Evolutionary conservation across 2,329 filamentous ascomycete species (phyloP).

Genomic region (Allantophomopsis lycopodina): DNA sequence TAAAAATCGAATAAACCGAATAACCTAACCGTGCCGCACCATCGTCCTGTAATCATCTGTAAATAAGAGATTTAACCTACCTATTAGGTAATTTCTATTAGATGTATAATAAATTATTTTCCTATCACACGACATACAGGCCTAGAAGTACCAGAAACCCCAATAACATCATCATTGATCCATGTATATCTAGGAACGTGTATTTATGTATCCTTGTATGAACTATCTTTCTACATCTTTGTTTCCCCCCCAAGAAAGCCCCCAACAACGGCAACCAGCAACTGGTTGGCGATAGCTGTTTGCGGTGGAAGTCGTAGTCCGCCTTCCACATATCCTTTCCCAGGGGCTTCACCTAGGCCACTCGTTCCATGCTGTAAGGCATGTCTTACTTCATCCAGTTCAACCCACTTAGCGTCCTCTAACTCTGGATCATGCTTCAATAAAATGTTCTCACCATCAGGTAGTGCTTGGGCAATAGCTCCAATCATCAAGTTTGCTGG

Average conservation of each 20-base stretch:
- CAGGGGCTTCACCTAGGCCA: conserved; percentile 49
- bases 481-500: conserved; percentile 77
- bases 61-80: too few relatives aligned
- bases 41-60: too few relatives aligned
- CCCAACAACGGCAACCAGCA: conserved; percentile 66
- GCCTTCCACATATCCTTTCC: conserved; percentile 60
- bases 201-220: too few relatives aligned
- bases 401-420: conserved; percentile 81
- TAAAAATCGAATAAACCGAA: too few relatives aligned
- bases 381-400: conserved; percentile 64
- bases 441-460: conserved; percentile 66
- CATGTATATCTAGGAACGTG: too few relatives aligned
- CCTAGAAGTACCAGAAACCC: too few relatives aligned
- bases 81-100: too few relatives aligned
- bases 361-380: conserved; percentile 57
- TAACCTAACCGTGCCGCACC: too few relatives aligned
- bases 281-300: conserved; percentile 85
- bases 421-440: conserved; percentile 84
- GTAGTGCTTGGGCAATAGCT: conserved; percentile 75
- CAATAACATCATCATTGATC: too few relatives aligned
- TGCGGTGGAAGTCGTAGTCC: conserved; percentile 66
- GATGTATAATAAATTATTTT: too few relatives aligned
- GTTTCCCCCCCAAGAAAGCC: conserved; percentile 43
- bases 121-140: too few relatives aligned
- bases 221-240: conserved; percentile 9